Conservation (phyloP, 2,329 filamentous ascomycete species). For the Stagonosporopsis rhizophila region DNA sequence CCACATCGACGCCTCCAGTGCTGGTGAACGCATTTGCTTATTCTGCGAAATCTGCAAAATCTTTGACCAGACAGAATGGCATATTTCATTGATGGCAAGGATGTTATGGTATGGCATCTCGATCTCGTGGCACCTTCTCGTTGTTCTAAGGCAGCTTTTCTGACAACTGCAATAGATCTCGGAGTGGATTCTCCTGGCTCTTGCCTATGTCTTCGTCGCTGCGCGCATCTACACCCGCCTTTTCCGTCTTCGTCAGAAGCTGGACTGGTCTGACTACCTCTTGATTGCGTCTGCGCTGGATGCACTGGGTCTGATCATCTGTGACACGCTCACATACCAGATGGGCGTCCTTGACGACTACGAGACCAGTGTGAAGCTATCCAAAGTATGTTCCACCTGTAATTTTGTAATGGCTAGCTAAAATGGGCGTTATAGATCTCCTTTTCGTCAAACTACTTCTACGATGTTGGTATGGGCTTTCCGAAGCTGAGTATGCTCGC, state of each 20-base stretch:
- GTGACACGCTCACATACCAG: conserved; percentile 27
- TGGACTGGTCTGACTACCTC: conserved; percentile 28
- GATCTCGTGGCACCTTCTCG: not conserved
- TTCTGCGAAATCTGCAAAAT: too few species aligned
- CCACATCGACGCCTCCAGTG: not conserved
- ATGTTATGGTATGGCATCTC: conserved; percentile 21
- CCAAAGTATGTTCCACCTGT: conserved; percentile 20
- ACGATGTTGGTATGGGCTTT: conserved; percentile 35
- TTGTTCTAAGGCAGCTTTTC: not conserved
- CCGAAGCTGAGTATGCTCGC: conserved; percentile 36
- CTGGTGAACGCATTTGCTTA: not conserved
- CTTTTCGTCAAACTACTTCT: conserved; percentile 35
- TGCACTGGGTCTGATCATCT: conserved; percentile 25
- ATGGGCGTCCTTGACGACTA: conserved; percentile 31
- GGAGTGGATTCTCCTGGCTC: conserved; percentile 28
- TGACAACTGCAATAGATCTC: conserved; percentile 18
- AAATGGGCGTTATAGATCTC: conserved; percentile 23
- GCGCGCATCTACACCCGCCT: conserved; percentile 26
- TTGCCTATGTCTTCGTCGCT: conserved; percentile 29
- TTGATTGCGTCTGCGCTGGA: conserved; percentile 24
- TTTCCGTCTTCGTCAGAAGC: conserved; percentile 23
- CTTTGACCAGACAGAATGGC: conserved; percentile 11
- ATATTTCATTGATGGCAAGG: conserved; percentile 27
- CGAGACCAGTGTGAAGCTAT: conserved; percentile 26
- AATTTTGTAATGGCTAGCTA: not conserved